These are phyloP conservation scores for Pelargonium fulgidum DNA, from an alignment of 441 rosid genomes.

Conservation along the genomic window DNA sequence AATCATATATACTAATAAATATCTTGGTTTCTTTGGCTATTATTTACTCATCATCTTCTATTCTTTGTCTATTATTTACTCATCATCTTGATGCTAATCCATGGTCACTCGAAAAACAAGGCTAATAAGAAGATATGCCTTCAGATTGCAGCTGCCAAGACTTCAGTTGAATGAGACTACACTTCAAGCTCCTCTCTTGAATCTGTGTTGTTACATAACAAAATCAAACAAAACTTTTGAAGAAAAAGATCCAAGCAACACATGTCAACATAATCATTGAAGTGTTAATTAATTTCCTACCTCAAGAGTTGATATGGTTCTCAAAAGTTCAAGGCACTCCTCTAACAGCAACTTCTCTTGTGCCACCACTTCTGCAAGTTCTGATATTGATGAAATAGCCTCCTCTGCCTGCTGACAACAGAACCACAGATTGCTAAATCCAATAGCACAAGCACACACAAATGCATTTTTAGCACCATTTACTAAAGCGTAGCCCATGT, in stretches of 20 bases:
- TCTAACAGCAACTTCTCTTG: conserved; percentile 2
- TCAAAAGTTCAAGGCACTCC: neutral
- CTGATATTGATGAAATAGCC: neutral
- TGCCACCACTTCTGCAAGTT: neutral
- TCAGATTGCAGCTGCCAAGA: neutral
- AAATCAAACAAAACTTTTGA: neutral
- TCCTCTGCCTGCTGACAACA: neutral
- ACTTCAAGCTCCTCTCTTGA: conserved; percentile 3
- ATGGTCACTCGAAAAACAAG: too few relatives aligned
- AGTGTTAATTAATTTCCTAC: neutral
- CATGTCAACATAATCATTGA: neutral
- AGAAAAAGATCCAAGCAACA: too few relatives aligned
- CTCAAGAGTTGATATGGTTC: conserved; percentile 2
- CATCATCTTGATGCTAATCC: too few relatives aligned
- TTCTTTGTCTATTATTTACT: too few relatives aligned
- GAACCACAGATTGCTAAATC: too few relatives aligned
- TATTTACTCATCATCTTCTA: too few relatives aligned
- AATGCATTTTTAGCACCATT: too few relatives aligned
- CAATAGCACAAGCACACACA: too few relatives aligned
- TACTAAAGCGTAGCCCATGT: neutral
- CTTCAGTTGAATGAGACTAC: neutral
- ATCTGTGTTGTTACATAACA: neutral
- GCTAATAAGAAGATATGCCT: too few relatives aligned
- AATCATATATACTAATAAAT: too few relatives aligned
- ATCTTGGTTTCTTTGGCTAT: too few relatives aligned